Evolutionary conservation across 2,329 filamentous ascomycete species (phyloP).

Genomic region (Phyllosticta paracitricarpa): DNA sequence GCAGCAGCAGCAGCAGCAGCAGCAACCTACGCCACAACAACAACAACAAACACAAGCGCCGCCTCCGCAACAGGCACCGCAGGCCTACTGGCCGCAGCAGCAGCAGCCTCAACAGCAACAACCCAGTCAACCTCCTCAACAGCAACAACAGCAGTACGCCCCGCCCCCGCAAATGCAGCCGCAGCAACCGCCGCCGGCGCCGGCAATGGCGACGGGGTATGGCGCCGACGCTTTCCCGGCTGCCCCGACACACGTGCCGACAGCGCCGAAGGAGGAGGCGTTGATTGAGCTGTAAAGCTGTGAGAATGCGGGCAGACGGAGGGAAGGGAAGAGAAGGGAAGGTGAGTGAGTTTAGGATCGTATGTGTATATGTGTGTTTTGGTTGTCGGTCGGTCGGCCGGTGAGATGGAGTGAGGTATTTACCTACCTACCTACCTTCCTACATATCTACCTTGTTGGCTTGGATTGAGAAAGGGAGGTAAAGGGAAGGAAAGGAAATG

Average conservation of each 20-base stretch:
- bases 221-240: conserved; percentile 49
- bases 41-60: conserved; percentile 10
- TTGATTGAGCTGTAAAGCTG: conserved; percentile 13
- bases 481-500: no score
- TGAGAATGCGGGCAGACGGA: not conserved
- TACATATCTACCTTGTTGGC: no score
- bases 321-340: not conserved
- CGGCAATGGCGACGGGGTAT: conserved; percentile 23
- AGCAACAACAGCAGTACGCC: conserved; percentile 29
- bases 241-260: conserved; percentile 47
- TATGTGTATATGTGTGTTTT: not conserved
- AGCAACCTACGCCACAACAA: conserved; percentile 11
- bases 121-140: conserved; percentile 18
- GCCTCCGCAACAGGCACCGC: not conserved
- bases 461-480: no score
- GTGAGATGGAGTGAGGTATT: no score
- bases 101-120: conserved; percentile 26
- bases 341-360: no score
- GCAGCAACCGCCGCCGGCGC: not conserved
- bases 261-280: conserved; percentile 21
- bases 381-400: not conserved
- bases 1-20: conserved; percentile 13
- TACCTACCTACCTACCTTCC: no score
- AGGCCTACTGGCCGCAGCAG: conserved; percentile 15
- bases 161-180: not conserved